A percentile compares a stretch with the other conserved stretches of the same genome.
phyloP scores from a whole-genome alignment of 2,329 filamentous ascomycete genomes.

The Bipolaris victoriae region DNA sequence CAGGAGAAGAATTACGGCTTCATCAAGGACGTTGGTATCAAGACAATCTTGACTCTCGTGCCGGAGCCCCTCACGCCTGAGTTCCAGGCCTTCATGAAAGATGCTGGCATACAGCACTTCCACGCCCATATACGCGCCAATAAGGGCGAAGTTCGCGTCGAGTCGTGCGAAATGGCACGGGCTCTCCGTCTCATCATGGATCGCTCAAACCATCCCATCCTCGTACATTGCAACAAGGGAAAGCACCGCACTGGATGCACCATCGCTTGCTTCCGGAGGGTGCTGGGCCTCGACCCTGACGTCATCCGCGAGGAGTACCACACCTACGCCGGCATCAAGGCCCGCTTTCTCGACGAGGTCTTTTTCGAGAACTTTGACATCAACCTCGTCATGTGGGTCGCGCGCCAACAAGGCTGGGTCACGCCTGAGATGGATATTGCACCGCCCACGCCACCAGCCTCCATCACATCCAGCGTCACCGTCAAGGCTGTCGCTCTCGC shows the following conservation, averaged over 20 bases:
- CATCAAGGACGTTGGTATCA: constrained; percentile 70
- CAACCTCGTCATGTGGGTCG: constrained; percentile 49
- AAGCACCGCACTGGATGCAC: constrained; percentile 92
- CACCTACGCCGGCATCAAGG: constrained; percentile 61
- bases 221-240: constrained; percentile 93
- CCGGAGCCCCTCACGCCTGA: constrained; percentile 55
- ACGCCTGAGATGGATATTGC: constrained; percentile 21
- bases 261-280: constrained; percentile 77
- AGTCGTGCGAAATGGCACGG: constrained; percentile 63
- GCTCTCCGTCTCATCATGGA: constrained; percentile 77
- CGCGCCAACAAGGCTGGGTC: constrained; percentile 42
- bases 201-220: constrained; percentile 74
- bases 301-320: constrained; percentile 75
- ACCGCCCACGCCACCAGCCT: constrained; percentile 33
- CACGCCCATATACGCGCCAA: constrained; percentile 85
- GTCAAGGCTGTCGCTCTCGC: constrained; percentile 19
- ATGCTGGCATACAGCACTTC: constrained; percentile 72
- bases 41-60: constrained; percentile 74
- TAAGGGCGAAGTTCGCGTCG: constrained; percentile 66
- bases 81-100: constrained; percentile 66
- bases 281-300: constrained; percentile 67
- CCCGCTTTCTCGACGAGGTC: constrained; percentile 54
- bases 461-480: constrained; percentile 20
- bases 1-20: constrained; percentile 72
- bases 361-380: constrained; percentile 56